Evolutionary conservation across 108 stramenopile genomes (phyloP).

Genomic region (Conticribra guillardii): DNA sequence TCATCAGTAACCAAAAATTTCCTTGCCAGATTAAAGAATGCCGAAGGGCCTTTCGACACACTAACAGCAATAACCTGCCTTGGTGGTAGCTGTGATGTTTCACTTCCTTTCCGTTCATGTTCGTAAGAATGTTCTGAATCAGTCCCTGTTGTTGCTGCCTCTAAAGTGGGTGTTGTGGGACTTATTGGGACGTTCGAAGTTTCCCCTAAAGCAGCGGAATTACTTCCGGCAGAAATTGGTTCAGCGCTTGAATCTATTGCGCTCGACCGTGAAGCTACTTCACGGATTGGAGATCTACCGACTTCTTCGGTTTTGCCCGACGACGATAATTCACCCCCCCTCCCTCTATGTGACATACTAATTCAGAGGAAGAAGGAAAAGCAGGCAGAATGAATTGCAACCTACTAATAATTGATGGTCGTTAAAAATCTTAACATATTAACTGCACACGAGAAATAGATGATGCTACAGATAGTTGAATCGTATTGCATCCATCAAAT

Average conservation of each 20-base stretch:
- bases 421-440: constrained; percentile 10
- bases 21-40: constrained; percentile 82
- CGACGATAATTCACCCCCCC: constrained; percentile 16
- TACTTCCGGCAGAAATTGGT: neutral
- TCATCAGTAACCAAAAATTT: constrained; percentile 88
- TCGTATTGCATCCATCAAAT: too few relatives aligned
- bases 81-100: constrained; percentile 17
- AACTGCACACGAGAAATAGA: too few relatives aligned
- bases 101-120: constrained; percentile 21
- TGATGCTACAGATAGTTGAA: too few relatives aligned
- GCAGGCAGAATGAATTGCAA: neutral
- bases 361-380: constrained; percentile 2
- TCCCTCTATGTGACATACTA: constrained; percentile 31
- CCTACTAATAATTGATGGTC: constrained; percentile 1
- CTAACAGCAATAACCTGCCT: constrained; percentile 88
- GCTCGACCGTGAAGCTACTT: constrained; percentile 17
- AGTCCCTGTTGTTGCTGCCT: constrained; percentile 28
- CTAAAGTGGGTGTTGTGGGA: constrained; percentile 24
- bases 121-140: constrained; percentile 32
- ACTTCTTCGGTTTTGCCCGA: constrained; percentile 2
- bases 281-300: constrained; percentile 5
- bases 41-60: constrained; percentile 80
- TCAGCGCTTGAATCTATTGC: constrained; percentile 1
- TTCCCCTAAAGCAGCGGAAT: constrained; percentile 3
- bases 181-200: constrained; percentile 8